Evolutionary conservation across 371 early-diverging fungal species (phyloP).

Genomic region (Smittium culicis): DNA sequence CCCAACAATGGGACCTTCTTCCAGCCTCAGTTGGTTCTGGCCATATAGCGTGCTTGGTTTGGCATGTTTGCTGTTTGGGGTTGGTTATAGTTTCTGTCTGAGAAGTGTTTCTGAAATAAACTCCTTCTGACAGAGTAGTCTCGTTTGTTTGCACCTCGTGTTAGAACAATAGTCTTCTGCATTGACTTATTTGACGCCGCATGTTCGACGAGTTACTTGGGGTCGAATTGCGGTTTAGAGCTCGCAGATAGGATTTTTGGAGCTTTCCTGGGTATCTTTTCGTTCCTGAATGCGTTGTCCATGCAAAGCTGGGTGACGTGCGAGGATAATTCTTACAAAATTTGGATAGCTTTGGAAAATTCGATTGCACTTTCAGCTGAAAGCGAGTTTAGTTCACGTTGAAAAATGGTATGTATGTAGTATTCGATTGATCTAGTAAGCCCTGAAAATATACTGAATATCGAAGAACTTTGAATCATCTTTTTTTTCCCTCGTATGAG

Average conservation of each 20-base stretch:
- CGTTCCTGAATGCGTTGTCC: not conserved
- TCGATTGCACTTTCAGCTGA: not conserved
- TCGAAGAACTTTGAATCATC: not conserved
- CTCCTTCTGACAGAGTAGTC: not conserved
- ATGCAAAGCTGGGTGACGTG: not conserved
- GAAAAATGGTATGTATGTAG: not conserved
- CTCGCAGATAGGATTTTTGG: not conserved
- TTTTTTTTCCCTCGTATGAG: not conserved
- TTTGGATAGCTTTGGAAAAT: not conserved
- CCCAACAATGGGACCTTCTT: not conserved
- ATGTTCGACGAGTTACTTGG: not conserved
- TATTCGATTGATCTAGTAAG: not conserved
- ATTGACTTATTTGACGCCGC: not conserved
- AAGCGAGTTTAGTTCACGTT: not conserved
- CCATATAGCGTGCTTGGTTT: not conserved
- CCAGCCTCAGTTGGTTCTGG: not conserved
- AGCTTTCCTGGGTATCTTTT: not conserved
- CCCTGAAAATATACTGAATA: conserved; percentile 1
- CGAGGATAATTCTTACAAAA: not conserved
- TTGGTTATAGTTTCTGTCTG: not conserved
- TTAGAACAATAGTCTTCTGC: not conserved
- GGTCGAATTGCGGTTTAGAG: not conserved
- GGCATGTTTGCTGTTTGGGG: not conserved
- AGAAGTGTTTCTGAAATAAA: not conserved
- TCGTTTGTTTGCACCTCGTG: not conserved